Base-by-base conservation (phyloP, 768 basidiomycete species). In the Panellus pusillus region DNA sequence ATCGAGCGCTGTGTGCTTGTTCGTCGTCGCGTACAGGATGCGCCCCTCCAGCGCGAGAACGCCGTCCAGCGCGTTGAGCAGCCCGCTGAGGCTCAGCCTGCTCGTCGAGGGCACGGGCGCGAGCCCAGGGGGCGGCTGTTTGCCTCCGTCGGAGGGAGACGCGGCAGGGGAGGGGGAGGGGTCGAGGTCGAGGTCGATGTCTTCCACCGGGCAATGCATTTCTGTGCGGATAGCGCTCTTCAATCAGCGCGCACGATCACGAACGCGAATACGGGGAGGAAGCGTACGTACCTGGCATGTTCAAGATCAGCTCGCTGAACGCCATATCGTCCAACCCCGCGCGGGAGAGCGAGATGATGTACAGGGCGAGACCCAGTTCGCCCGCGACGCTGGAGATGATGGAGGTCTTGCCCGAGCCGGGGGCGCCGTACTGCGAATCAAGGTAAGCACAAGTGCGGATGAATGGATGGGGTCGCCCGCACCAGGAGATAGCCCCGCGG, bases 381-480 rank as follows among this genome's bases (percentile, higher is more conserved):
- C 85, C 83, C 0, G 87, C 87, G 17, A 88, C 71, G 39, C 79
- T 77, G 61, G 86, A 83, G 39, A 88, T 87, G 50, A 88, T 70
- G 27, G 79, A 82, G 0, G 87, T 87, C 64, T 89, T 89, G 0
- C 87, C 87, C 4, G 84, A 81, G 11, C 87, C 87, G 3, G 87
- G 87, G 6, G 78, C 81, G 31, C 87, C 87, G 58, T 87, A 77
- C 80, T 82, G 55, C 29, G 52, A 15, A 28, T 20, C 15, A 44
- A 36, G 41, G 29, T 35, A 12, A 42, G 27, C 20, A 27, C 49
- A 46, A 6, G 24, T 38, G 40, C 38, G 46, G 44, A 32, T 41
- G 24, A 19, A 55, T 36, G 24, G 24, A n/a, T n/a, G n/a, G 24
- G 24, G 24, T 61, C n/a, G n/a, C n/a, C n/a, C 65, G 40, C 47